Base-by-base conservation (phyloP, 2,329 filamentous ascomycete species). In the Penicillium palitans region DNA sequence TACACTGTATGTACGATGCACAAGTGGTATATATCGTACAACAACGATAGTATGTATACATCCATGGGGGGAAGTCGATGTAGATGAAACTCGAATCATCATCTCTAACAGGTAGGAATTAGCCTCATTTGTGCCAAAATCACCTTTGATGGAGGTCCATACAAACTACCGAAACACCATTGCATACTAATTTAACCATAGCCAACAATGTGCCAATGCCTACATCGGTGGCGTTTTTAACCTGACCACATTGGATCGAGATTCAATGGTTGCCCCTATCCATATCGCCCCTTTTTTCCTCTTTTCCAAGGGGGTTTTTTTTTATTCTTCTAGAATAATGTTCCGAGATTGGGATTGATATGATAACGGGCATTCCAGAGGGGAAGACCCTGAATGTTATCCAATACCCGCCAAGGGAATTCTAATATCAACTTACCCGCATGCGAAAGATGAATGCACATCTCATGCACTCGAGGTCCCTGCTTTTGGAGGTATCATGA, bases 141-240 rank as follows among this genome's bases (percentile, higher is more conserved):
- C 24, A 33, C 37, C 21, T 39, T 27, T 15, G 8, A 39, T 31
- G 29, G 48, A 52, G 40, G 33, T 57, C 24, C 41, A 52, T 47
- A 21, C 49, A 45, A 47, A 51, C 37, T 29, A 37, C 24, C 8
- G 10, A 27, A 39, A 35, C 21, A 33, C 19, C 37, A 31, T 35
- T 44, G 33, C 17, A 13, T 31, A 27, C 49, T 54, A 57, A 57
- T 54, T 48, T 57, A 54, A 57, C 41, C 42, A 44, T 35, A 40
- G 48, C 54, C 57, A 55, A 49, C 59, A 64, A 61, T 60, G 53
- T 66, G 58, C 59, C 54, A 52, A 55, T 46, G n/a, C 48, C 59
- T 61, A 64, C 62, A 66, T 67, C 62, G 62, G 65, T 67, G 65
- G 65, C 65, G 65, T 62, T 63, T 61, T 61, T 66, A 61, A 61